Conservation (phyloP, 495 filamentous ascomycete species). For the Corynascus novoguineensis region DNA sequence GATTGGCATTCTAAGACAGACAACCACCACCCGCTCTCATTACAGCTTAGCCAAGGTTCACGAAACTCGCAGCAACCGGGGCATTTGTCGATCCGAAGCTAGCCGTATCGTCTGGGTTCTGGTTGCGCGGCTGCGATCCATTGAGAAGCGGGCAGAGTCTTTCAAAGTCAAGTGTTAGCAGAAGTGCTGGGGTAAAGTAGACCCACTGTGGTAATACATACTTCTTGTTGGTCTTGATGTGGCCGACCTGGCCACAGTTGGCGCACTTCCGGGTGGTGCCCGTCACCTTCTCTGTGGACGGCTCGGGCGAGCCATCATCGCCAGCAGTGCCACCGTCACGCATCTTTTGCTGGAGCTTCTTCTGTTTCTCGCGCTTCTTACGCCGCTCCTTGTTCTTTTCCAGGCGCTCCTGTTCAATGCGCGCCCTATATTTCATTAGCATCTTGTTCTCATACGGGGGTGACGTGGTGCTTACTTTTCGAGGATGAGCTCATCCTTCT, state of each 20-base stretch:
- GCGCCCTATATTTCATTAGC: conserved; percentile 46
- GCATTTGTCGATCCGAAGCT: conserved; percentile 50
- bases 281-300: conserved; percentile 44
- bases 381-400: conserved; percentile 87
- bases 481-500: conserved; percentile 41
- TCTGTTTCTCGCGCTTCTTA: conserved; percentile 85
- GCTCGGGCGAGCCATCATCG: conserved; percentile 43
- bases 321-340: conserved; percentile 35
- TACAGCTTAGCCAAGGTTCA: conserved; percentile 16
- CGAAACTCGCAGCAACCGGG: conserved; percentile 34
- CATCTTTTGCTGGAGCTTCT: conserved; percentile 49
- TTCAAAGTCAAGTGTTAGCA: conserved; percentile 34
- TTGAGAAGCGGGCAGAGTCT: conserved; percentile 90
- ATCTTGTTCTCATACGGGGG: conserved; percentile 1
- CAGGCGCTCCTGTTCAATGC: conserved; percentile 72
- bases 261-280: conserved; percentile 91
- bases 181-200: background rate
- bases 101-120: conserved; percentile 46
- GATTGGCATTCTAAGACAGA: no score
- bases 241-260: conserved; percentile 90
- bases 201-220: conserved; percentile 33
- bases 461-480: conserved; percentile 29
- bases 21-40: background rate
- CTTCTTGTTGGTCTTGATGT: conserved; percentile 99
- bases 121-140: conserved; percentile 70